A percentile compares a stretch with the other conserved stretches of the same genome.
These are phyloP conservation scores for Akebia trifoliata DNA, from an alignment of 164 flowering plant species.

Conservation along the genomic window DNA sequence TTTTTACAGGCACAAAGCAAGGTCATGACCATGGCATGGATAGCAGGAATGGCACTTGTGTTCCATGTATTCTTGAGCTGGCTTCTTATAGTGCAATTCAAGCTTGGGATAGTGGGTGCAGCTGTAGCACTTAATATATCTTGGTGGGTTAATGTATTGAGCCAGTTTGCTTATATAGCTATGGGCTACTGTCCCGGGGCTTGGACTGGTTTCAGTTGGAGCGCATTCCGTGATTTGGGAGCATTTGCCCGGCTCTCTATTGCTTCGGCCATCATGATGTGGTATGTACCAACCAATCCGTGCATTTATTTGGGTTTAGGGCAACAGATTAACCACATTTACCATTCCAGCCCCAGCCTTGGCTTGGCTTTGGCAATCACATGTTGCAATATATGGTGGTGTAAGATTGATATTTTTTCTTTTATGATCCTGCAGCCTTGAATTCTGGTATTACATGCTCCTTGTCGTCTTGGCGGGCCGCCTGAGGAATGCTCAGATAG, in stretches of 20 bases:
- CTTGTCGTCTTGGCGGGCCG: constrained; percentile 39
- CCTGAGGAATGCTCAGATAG: constrained; percentile 30
- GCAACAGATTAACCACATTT: no score
- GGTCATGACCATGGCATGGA: constrained; percentile 39
- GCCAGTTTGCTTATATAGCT: constrained; percentile 30
- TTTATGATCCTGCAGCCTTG: constrained; percentile 28
- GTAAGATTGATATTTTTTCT: no score
- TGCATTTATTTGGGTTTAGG: no score
- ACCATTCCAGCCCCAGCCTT: no score
- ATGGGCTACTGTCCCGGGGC: constrained; percentile 40
- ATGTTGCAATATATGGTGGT: no score
- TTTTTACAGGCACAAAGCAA: constrained; percentile 47
- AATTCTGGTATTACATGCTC: constrained; percentile 38
- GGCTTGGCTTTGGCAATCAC: no score
- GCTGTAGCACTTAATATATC: constrained; percentile 39
- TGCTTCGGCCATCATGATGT: constrained; percentile 66
- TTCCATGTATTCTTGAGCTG: constrained; percentile 38
- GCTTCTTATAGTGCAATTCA: constrained; percentile 36
- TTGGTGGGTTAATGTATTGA: constrained; percentile 52
- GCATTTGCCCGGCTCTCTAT: constrained; percentile 49
- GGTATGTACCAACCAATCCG: no score
- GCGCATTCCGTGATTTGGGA: constrained; percentile 51
- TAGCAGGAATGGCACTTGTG: constrained; percentile 27
- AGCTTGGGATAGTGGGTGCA: constrained; percentile 42
- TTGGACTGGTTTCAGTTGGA: constrained; percentile 50